Evolutionary conservation across 176 grass and related monocot species (phyloP).

Genomic region (Musa beccarii): DNA sequence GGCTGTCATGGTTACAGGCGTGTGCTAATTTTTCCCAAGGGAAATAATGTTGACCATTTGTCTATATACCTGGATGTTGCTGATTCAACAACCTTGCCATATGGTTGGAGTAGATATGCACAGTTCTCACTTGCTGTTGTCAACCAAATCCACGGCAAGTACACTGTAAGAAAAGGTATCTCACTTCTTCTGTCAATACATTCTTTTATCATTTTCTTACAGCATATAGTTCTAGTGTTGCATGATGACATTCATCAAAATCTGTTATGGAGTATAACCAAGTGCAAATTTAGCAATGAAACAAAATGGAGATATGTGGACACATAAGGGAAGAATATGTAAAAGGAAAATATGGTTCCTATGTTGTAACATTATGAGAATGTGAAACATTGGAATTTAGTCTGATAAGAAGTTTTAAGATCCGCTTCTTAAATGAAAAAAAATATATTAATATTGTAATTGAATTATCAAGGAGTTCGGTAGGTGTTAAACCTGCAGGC

Average conservation of each 20-base stretch:
- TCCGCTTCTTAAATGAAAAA: no score
- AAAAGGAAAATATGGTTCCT: neutral
- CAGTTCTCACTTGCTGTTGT: conserved; percentile 78
- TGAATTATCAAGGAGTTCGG: neutral
- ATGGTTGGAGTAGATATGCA: conserved; percentile 98
- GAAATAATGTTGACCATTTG: conserved; percentile 93
- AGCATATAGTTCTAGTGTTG: neutral
- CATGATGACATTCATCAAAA: neutral
- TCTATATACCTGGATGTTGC: conserved; percentile 99
- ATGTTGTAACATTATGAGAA: neutral
- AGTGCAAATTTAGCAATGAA: neutral
- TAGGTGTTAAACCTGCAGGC: neutral
- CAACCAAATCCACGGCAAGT: conserved; percentile 90
- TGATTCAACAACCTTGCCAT: conserved; percentile 71
- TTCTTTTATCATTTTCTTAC: conserved; percentile 6
- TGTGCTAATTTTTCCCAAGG: conserved; percentile 91
- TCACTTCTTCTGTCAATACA: conserved; percentile 12
- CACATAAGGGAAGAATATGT: neutral
- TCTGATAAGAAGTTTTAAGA: no score
- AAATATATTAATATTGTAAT: no score
- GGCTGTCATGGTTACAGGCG: conserved; percentile 44
- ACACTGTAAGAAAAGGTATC: conserved; percentile 94
- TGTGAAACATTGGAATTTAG: no score
- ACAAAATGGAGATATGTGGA: neutral
- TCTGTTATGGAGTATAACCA: neutral